Evolutionary conservation across 257 asterid genomes (phyloP).

Genomic region (Striga asiatica): DNA sequence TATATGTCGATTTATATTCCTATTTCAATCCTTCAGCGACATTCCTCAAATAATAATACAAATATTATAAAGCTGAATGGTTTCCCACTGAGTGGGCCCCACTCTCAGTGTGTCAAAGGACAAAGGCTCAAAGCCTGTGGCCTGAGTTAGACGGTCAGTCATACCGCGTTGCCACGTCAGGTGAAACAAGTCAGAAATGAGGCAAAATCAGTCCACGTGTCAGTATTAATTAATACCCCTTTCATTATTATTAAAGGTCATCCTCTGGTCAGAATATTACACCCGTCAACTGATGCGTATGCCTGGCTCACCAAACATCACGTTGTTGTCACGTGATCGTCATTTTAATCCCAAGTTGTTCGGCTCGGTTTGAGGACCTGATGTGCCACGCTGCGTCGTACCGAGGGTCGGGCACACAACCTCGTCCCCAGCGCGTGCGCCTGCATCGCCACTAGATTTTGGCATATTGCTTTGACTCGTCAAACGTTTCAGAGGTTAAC

Average conservation of each 20-base stretch:
- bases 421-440: constrained; percentile 4
- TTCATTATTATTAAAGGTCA: too few species aligned
- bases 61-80: not conserved
- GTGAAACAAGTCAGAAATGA: constrained; percentile 38
- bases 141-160: constrained; percentile 9
- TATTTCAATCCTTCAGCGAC: not conserved
- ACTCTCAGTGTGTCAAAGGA: not conserved
- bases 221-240: not conserved
- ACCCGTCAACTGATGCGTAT: not conserved
- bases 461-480: too few species aligned
- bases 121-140: too few species aligned
- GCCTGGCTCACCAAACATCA: constrained; percentile 11
- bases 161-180: constrained; percentile 71
- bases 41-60: not conserved
- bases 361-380: constrained; percentile 1
- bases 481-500: too few species aligned
- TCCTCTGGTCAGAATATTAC: not conserved
- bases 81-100: constrained; percentile 3
- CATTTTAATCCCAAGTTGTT: not conserved
- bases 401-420: not conserved
- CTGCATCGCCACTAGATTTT: too few species aligned
- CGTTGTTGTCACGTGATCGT: constrained; percentile 23
- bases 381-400: not conserved
- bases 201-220: constrained; percentile 23
- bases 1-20: not conserved